Evolutionary conservation across 2,329 filamentous ascomycete genomes (phyloP).

Genomic region (Pseudogymnoascus destructans): DNA sequence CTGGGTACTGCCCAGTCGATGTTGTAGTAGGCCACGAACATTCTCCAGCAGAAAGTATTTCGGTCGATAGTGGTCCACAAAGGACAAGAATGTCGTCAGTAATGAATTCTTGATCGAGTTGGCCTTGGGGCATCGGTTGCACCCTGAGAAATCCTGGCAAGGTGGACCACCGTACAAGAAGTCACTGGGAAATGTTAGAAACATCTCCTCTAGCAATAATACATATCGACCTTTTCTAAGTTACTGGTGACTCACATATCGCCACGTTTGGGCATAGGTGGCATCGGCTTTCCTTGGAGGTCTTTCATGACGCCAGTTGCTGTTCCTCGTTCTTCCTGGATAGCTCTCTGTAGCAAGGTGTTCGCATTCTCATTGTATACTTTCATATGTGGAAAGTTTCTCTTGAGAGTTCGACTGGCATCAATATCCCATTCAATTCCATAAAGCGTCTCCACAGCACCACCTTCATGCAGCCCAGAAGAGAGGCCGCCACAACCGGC

Average conservation of each 20-base stretch:
- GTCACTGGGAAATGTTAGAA: conserved; percentile 5
- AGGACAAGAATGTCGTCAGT: conserved; percentile 16
- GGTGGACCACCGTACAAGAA: conserved; percentile 16
- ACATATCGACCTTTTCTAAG: neutral
- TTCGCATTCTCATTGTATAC: conserved; percentile 14
- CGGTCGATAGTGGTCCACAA: conserved; percentile 19
- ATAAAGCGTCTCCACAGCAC: neutral
- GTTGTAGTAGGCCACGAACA: conserved; percentile 13
- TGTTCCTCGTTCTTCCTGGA: conserved; percentile 9
- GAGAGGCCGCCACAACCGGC: conserved; percentile 3
- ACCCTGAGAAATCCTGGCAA: conserved; percentile 14
- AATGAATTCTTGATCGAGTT: conserved; percentile 18
- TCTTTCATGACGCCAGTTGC: conserved; percentile 9
- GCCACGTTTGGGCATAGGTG: conserved; percentile 12
- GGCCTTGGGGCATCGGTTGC: conserved; percentile 12
- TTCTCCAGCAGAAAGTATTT: conserved; percentile 21
- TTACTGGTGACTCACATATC: conserved; percentile 9
- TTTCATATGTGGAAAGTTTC: conserved; percentile 2
- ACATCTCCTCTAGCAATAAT: neutral
- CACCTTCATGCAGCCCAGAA: neutral
- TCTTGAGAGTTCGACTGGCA: neutral
- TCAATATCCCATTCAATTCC: conserved; percentile 4
- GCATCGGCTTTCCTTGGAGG: conserved; percentile 9
- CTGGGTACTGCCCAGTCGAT: conserved; percentile 13
- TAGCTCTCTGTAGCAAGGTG: conserved; percentile 10